Base-by-base conservation (phyloP, 2,329 filamentous ascomycete species). In the Anisogramma anomala region DNA sequence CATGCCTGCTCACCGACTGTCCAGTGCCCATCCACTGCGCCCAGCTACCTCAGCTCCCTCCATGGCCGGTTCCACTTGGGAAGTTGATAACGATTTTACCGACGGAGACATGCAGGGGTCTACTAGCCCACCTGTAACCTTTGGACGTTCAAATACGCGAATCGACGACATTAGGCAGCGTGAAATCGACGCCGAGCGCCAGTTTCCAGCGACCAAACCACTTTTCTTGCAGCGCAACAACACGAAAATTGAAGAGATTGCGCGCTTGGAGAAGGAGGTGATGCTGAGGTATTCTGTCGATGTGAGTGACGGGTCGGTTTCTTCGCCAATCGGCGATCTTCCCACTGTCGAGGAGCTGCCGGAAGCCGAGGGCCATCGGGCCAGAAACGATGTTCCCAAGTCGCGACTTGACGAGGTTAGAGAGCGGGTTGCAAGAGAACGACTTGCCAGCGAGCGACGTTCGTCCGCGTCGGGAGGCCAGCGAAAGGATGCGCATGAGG, bases 71-170 rank as follows among this genome's bases (percentile, higher is more conserved):
- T 71, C 67, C 42, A 67, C 65, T 6, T 77, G 72, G 72, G 60
- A 75, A 42, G 55, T 74, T 6, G 72, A 77, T 25, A 65, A 67
- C 4, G 73, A 77, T 41, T 75, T 77, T 48, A 76, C 73, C 1
- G 72, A 66, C 9, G 64, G 66, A 31, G 72, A 76, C 43, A 45
- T 76, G 28, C 71, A 75, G 43, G 52, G 71, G 25, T 77, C 73
- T 0, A 62, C 69, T 47, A 77, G 72, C 46, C 72, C 72, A n/a
- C 66, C 69, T 23, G 63, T 76, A 38, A 59, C 55, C 20, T 56
- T 65, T 17, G 55, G 50, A 33, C 57, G 57, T 30, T 56, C 52
- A 43, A 62, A 60, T 39, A 55, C 53, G 28, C 57, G 55, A 33
- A 53, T 64, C 15, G 55, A 61, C 13, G 54, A 60, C 36, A 58